A percentile compares a stretch with the other conserved stretches of the same genome.
These are phyloP conservation scores for Talaromyces sp. DNA, from an alignment of 2,329 filamentous ascomycete species.

Conservation along the genomic window DNA sequence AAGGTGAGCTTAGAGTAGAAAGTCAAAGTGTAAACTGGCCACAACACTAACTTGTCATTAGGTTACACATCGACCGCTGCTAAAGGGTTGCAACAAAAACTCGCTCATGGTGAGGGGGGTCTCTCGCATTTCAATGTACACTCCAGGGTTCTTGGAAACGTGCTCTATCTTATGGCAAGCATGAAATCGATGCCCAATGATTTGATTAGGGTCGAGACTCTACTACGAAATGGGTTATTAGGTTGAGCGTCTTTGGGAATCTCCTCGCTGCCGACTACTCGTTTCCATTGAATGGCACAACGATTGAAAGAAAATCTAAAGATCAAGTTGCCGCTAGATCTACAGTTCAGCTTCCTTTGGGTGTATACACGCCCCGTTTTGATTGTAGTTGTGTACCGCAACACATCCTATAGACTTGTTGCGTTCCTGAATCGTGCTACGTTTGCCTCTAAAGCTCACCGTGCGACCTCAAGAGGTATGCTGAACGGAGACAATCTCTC, in stretches of 20 bases:
- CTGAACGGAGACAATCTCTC: not conserved
- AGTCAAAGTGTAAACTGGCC: not conserved
- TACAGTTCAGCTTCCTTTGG: not conserved
- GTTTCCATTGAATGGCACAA: not conserved
- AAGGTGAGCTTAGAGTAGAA: constrained; percentile 33
- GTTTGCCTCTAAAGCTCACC: not conserved
- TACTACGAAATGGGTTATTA: constrained; percentile 18
- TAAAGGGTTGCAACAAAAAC: constrained; percentile 48
- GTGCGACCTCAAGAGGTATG: not conserved
- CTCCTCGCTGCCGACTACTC: not conserved
- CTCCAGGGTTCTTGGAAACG: constrained; percentile 58
- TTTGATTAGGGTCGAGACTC: constrained; percentile 39
- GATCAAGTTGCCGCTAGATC: not conserved
- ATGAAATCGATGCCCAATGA: constrained; percentile 47
- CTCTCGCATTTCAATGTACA: constrained; percentile 46
- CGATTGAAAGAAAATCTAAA: not conserved
- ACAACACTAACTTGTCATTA: constrained; percentile 24
- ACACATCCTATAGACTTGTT: not conserved
- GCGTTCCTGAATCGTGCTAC: not conserved
- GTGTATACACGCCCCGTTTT: not conserved
- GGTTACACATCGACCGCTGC: constrained; percentile 58
- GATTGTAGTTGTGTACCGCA: not conserved
- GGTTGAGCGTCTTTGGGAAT: not conserved
- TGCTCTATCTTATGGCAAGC: constrained; percentile 60
- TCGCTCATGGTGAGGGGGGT: constrained; percentile 40